Conservation (phyloP, 106 monocot species). For the Phalaenopsis equestris region DNA sequence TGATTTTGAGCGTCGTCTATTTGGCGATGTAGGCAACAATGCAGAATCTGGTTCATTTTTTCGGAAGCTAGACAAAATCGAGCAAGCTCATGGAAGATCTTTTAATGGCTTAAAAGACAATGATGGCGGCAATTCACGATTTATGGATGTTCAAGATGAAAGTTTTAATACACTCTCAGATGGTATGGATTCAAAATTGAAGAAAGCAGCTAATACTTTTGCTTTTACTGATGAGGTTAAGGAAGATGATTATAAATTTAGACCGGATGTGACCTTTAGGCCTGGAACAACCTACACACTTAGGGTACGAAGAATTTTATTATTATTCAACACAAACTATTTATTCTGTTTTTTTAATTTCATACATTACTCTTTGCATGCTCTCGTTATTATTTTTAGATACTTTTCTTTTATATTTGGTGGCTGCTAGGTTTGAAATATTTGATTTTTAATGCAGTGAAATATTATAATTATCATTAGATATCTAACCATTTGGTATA, state of each 20-base stretch:
- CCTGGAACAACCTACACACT: slow-evolving; percentile 28
- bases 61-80: slow-evolving; percentile 35
- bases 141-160: slow-evolving; percentile 9
- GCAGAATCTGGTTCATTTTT: slow-evolving; percentile 19
- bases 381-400: not conserved
- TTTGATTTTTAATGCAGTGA: not conserved
- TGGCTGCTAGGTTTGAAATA: not conserved
- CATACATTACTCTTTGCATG: not conserved
- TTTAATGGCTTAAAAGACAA: not conserved
- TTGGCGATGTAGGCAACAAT: slow-evolving; percentile 15
- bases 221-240: slow-evolving; percentile 20
- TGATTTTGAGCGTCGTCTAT: slow-evolving; percentile 36
- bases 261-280: slow-evolving; percentile 35
- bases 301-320: slow-evolving; percentile 19
- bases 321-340: not conserved
- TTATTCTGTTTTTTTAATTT: not conserved
- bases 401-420: not conserved
- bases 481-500: too few species aligned
- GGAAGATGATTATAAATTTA: slow-evolving; percentile 30
- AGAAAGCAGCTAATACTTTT: slow-evolving; percentile 19
- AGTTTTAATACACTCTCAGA: slow-evolving; percentile 42
- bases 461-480: too few species aligned
- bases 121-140: slow-evolving; percentile 10
- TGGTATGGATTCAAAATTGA: slow-evolving; percentile 36
- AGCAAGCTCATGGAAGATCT: slow-evolving; percentile 19